Evolutionary conservation across 1,284 basidiomycete species (phyloP), one percentile per base, ranked within the genome.

Genomic region (Papiliotrema fonsecae): DNA sequence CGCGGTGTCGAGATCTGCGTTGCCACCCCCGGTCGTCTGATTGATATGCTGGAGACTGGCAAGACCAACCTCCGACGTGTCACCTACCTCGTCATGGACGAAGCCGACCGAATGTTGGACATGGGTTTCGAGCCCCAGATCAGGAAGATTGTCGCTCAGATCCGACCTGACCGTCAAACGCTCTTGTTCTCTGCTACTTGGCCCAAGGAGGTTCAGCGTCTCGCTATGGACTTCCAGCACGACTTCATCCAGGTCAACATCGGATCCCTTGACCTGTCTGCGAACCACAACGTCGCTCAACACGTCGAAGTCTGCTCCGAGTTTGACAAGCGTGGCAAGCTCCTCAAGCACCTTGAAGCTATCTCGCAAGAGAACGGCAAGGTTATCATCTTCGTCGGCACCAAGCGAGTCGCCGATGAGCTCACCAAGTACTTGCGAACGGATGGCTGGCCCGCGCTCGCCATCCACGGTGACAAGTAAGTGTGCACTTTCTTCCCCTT

Each of bases 181-280:
- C 79, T 93, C 53, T 89, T 92, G 83, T 99, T 99, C 80, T 97
- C 92, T 49, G 94, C 94, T 22, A 99, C 96, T 21, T 99, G 94
- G 94, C 94, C 94, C 28, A 97, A 97, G 77, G 94, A 99, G 66
- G 96, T 99, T 4, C 94, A 99, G 77, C 89, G 92, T 64, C 82
- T 99, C 55, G 94, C 94, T 34, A 85, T 83, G 84, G 96, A 97
- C 75, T 99, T 97, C 80, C 77, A 97, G 65, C 81, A 84, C 63
- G 90, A 98, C 76, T 90, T 87, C 77, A 94, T 97, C 60, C 96
- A 98, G 79, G 89, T 94, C 73, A 98, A 97, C 80, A 94, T 99
- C 56, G 94, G 96, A 49, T 97, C 94, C 13, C 90, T 93, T 84
- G 96, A 98, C 64, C 81, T 98, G 49, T 92, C 93, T 14, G 96